Evolutionary conservation across 2,329 filamentous ascomycete genomes (phyloP), one percentile per base, ranked within the genome.

Genomic region (Epichloe brachyelytri): DNA sequence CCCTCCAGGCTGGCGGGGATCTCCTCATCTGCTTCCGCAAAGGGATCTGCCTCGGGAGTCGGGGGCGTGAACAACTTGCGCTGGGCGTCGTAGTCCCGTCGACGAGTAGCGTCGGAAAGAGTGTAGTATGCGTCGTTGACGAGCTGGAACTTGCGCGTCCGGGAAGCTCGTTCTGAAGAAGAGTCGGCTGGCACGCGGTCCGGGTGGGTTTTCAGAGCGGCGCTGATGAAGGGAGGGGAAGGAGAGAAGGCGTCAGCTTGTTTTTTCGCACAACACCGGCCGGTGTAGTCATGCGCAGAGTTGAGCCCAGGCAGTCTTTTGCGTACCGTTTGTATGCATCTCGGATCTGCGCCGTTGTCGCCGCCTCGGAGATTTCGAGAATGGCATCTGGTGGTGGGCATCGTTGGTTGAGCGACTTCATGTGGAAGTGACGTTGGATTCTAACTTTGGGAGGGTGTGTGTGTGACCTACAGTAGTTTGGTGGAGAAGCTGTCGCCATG

Each of bases 81-180:
- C 53, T 88, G 81, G 49, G 79, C 74, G 63, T 97, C 91, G 70
- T 96, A 97, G 53, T 95, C 88, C 54, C 81, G 77, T 49, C 91
- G 82, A 30, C 91, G 80, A 0, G 74, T 70, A 8, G 83, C 64
- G 65, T 97, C 90, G 0, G 87, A 95, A 30, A 97, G 82, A 0
- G 87, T 90, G 67, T 88, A 95, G 74, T 95, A 95, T 55, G 89
- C 88, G 63, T 95, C 89, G 71, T 94, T 95, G 62, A 95, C 86
- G 57, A 86, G 80, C 67, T 95, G 89, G 72, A 95, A 95, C 64
- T 84, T 84, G 62, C 86, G 86, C 5, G 93, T 98, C 62, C 90
- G 86, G 12, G 79, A 68, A 20, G 80, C 68, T 56, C 91, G 87
- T 59, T 97, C 89, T 38, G 90, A 88, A 5, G 88, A 91, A 5